Percentiles rank a stretch among this genome's conserved stretches.
phyloP scores from a whole-genome alignment of 1,284 basidiomycete species.

The Microbotryum silenes-acaulis region DNA sequence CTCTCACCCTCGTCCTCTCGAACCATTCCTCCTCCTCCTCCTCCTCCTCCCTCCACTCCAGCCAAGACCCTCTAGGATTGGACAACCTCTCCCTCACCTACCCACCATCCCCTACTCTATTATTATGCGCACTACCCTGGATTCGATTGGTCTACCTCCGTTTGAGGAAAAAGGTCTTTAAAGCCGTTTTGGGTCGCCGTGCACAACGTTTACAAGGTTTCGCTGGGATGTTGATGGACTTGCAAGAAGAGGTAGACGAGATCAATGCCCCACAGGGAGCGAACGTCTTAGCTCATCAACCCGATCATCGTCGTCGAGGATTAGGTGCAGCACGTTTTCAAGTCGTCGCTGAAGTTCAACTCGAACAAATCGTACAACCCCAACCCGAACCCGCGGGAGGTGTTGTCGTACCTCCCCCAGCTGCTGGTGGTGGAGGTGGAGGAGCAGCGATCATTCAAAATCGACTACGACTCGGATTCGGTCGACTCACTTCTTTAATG shows the following conservation, averaged over 20 bases:
- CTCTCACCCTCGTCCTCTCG: constrained; percentile 29
- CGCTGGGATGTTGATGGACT: constrained; percentile 20
- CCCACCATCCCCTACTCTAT: constrained; percentile 31
- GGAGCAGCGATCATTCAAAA: background rate
- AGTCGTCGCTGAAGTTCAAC: background rate
- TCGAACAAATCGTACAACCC: background rate
- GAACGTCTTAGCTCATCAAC: background rate
- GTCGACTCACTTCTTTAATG: constrained; percentile 25
- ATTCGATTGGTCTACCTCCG: constrained; percentile 30
- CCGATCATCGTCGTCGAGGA: background rate
- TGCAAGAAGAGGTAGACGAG: constrained; percentile 6
- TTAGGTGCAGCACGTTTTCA: background rate
- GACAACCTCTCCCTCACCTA: constrained; percentile 29
- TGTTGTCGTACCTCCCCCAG: background rate
- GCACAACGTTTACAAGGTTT: constrained; percentile 3
- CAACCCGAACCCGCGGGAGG: too few relatives aligned
- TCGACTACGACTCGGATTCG: constrained; percentile 21
- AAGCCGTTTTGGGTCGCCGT: constrained; percentile 21
- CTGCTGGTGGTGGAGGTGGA: background rate
- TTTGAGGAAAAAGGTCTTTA: constrained; percentile 18
- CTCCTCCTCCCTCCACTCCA: background rate
- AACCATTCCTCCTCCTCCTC: background rate
- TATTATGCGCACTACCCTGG: constrained; percentile 34
- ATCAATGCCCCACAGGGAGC: background rate
- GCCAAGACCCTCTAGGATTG: constrained; percentile 21